phyloP scores from a whole-genome alignment of 73 alveolate species.

The Blepharisma japonicum region DNA sequence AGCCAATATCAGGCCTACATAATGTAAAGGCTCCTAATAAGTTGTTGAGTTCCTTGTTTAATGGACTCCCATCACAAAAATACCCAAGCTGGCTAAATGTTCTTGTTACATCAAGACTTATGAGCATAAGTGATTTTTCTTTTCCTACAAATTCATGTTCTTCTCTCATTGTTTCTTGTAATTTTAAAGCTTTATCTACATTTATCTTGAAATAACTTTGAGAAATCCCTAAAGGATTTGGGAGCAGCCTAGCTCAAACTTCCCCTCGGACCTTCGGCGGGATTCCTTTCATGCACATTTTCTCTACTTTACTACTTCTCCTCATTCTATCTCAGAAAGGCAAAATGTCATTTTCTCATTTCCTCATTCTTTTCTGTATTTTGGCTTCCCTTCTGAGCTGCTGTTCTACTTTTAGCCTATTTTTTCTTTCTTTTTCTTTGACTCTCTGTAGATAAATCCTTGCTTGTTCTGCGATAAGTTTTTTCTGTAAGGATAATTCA shows the following conservation, averaged over 20 bases:
- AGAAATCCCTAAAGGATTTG: conserved; percentile 70
- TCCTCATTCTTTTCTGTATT: conserved; percentile 34
- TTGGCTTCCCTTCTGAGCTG: conserved; percentile 48
- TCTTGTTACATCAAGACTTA: conserved; percentile 85
- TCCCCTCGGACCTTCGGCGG: conserved; percentile 46
- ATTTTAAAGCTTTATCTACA: conserved; percentile 41
- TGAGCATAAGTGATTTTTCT: conserved; percentile 64
- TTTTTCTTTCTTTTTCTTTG: conserved; percentile 56
- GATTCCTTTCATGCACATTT: conserved; percentile 55
- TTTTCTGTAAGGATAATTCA: conserved; percentile 66
- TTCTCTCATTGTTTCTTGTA: neutral
- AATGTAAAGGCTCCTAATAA: conserved; percentile 71
- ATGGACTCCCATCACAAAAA: conserved; percentile 72
- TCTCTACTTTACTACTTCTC: conserved; percentile 49
- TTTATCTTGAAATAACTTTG: conserved; percentile 39
- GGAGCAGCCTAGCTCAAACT: conserved; percentile 56
- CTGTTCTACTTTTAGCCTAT: conserved; percentile 47
- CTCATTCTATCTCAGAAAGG: conserved; percentile 76
- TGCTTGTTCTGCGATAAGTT: conserved; percentile 71
- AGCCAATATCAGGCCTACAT: conserved; percentile 91
- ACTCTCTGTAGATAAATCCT: conserved; percentile 55
- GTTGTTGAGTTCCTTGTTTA: conserved; percentile 72
- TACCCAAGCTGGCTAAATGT: conserved; percentile 76
- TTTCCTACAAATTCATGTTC: conserved; percentile 25
- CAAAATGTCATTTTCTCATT: conserved; percentile 53